These are phyloP conservation scores for Neonectria sp. DNA, from an alignment of 2,329 filamentous ascomycete species.

Conservation along the genomic window DNA sequence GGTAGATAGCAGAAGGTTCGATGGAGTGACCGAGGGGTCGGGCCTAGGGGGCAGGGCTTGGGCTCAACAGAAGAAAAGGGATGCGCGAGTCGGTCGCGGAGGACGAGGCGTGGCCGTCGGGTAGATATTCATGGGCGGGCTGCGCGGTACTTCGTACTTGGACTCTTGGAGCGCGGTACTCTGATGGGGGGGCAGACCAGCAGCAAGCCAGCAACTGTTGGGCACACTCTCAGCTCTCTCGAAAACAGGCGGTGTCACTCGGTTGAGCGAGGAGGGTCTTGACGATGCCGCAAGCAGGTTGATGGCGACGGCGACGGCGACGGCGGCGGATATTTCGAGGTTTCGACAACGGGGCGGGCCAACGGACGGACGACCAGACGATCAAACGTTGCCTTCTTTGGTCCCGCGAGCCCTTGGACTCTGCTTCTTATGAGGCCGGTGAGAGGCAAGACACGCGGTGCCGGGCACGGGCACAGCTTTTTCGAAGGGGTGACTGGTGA, in stretches of 20 bases:
- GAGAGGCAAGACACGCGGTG: conserved; percentile 48
- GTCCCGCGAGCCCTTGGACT: conserved; percentile 37
- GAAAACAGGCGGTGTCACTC: neutral
- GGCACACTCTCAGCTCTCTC: neutral
- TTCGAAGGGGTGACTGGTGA: conserved; percentile 36
- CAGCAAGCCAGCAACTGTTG: neutral
- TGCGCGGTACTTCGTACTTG: conserved; percentile 29
- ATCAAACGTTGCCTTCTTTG: conserved; percentile 10
- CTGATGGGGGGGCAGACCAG: neutral
- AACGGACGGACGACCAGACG: conserved; percentile 16
- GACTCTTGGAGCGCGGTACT: conserved; percentile 13
- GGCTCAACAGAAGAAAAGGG: conserved; percentile 46
- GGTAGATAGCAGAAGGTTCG: conserved; percentile 10
- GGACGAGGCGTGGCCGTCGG: conserved; percentile 39
- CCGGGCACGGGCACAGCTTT: conserved; percentile 41
- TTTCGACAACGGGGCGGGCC: conserved; percentile 15
- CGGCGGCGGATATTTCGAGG: neutral
- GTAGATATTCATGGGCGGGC: conserved; percentile 35
- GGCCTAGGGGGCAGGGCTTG: conserved; percentile 36
- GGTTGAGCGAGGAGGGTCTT: neutral
- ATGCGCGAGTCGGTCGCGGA: conserved; percentile 38
- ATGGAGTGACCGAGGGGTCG: conserved; percentile 14
- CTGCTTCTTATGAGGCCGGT: conserved; percentile 50
- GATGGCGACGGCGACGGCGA: neutral
- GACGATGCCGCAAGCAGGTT: neutral